These are phyloP conservation scores for Fusarium nodosum DNA, from an alignment of 2,329 filamentous ascomycete species.

Conservation along the genomic window DNA sequence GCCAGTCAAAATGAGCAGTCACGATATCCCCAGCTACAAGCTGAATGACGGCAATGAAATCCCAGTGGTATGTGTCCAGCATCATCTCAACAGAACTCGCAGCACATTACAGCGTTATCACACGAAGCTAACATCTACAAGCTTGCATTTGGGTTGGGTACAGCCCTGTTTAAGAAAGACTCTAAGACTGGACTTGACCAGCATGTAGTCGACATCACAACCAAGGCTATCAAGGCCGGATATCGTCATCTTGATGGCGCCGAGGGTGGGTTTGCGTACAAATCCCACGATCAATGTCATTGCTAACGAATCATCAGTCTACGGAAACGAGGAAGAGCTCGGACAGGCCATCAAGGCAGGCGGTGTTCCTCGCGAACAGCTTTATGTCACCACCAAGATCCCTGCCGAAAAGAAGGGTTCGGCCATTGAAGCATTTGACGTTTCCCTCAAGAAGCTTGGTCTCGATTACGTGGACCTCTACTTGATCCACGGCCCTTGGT, in stretches of 20 bases:
- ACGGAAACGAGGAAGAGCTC: slow-evolving; percentile 77
- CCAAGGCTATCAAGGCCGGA: slow-evolving; percentile 76
- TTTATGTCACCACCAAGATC: slow-evolving; percentile 77
- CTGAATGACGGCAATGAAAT: slow-evolving; percentile 81
- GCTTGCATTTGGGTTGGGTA: slow-evolving; percentile 80
- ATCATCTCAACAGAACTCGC: background rate
- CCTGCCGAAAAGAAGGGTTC: slow-evolving; percentile 56
- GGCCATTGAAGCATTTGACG: slow-evolving; percentile 66
- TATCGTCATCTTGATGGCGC: slow-evolving; percentile 82
- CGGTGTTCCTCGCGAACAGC: slow-evolving; percentile 73
- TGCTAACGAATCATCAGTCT: slow-evolving; percentile 57
- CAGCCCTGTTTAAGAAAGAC: slow-evolving; percentile 71
- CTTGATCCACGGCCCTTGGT: slow-evolving; percentile 71
- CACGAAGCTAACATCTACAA: slow-evolving; percentile 50
- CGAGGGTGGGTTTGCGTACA: slow-evolving; percentile 64
- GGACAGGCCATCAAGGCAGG: slow-evolving; percentile 78
- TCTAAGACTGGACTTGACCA: slow-evolving; percentile 67
- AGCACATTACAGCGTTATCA: background rate
- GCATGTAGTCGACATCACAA: slow-evolving; percentile 62
- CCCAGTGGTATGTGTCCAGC: slow-evolving; percentile 68
- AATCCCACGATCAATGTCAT: too few relatives aligned
- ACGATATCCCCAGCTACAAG: slow-evolving; percentile 69
- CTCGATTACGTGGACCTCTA: slow-evolving; percentile 81
- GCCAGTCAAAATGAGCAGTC: slow-evolving; percentile 30
- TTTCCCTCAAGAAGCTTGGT: slow-evolving; percentile 74